Base-by-base conservation (phyloP, 1,139 yeast genomes). In the Taiozyma sp. region DNA sequence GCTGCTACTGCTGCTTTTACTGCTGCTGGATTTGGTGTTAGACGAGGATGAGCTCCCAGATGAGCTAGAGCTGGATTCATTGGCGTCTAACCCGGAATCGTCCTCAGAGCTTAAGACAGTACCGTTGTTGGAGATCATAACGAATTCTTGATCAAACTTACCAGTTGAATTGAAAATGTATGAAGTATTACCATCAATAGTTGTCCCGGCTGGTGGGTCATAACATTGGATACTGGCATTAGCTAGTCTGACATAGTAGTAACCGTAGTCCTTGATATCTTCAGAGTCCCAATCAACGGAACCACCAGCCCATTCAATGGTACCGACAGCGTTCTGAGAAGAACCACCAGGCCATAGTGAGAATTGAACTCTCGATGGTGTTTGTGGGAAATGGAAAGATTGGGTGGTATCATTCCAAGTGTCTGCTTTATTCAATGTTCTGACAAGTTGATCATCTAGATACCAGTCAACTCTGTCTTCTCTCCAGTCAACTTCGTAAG, bases 241-340 rank as follows among this genome's bases (percentile, higher is more conserved):
- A 62, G 83, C 75, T 47, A 90, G 62, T 54, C 79, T 75, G 40
- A 87, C 83, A 64, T 81, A 88, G 70, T 81, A 84, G 71, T 89
- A 90, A 29, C 97, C 97, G 47, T 84, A 79, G 53, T 85, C 72
- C 54, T 74, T 62, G 54, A 89, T 80, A 68, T 89, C 97, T 6
- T 74, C 68, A 34, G 93, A 77, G 66, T 84, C 71, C 97, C 97
- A 91, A 71, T 89, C 79, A 53, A 90, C 80, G 6, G 63, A 71
- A 64, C 97, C 98, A 65, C 98, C 97, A 40, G 97, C 96, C 97
- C 98, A 91, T 58, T 79, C 85, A 56, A 84, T 75, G 19, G 97
- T 91, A 66, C 97, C 98, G 44, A 72, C 69, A 39, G 81, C 82
- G 64, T 42, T 40, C 8, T 79, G 80, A 46, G 74, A 61, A 28